Evolutionary conservation across 208 protist species (phyloP), one percentile per base, ranked within the genome.

Genomic region (Leishmania mexicana): DNA sequence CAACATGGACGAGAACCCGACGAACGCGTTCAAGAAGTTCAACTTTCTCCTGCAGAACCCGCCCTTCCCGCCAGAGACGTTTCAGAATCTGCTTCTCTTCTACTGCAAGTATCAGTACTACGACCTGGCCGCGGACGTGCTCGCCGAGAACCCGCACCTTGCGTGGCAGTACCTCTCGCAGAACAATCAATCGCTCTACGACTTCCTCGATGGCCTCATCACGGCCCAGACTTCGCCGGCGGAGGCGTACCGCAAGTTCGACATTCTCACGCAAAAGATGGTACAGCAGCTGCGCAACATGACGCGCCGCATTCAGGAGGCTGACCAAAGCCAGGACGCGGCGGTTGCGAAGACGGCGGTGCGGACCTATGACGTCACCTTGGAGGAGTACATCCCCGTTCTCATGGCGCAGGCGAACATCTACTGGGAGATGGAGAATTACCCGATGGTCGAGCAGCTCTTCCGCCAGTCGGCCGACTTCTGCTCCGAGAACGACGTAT

Each of bases 401-500:
- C 94, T 99, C 8, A 99, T 99, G 97, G 93, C 93, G 53, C 94
- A 98, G 92, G 98, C 98, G n/a, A 99, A 99, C 85, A 99, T 99
- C 57, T 99, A 99, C 90, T 99, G 99, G 99, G 96, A 99, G 76
- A 95, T 99, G 78, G 95, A 99, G 74, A 99, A 99, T 86, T 99
- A 99, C 83, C 90, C 92, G 31, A 93, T 96, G 83, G 98, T 99
- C 21, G 97, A 99, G 87, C 94, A 96, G 83, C 95, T 98, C 45
- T 99, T 99, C 81, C 92, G 96, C 47, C 96, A 99, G 86, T 98
- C 95, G 15, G 95, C 96, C 21, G 98, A 99, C 83, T 99, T 99
- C 86, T 99, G 97, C 89, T 97, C 92, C 13, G 97, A 99, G 83
- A 96, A 99, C 81, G 97, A 99, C 64, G 90, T 97, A n/a, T 99